These are phyloP conservation scores for Chaetomium sp. DNA, from an alignment of 2,329 filamentous ascomycete genomes.

Conservation along the genomic window DNA sequence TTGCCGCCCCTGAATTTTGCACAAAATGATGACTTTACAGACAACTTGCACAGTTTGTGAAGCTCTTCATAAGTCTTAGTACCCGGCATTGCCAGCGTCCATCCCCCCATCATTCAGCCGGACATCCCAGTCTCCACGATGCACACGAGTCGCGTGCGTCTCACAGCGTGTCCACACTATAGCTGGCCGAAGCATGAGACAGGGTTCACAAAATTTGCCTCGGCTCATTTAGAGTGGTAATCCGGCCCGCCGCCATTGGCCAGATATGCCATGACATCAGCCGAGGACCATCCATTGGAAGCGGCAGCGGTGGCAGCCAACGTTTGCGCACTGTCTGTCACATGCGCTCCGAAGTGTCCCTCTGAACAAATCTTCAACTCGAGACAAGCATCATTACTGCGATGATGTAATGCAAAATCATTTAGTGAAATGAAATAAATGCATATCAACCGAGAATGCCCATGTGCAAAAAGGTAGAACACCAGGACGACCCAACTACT, in stretches of 20 bases:
- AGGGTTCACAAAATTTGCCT: slow-evolving; percentile 20
- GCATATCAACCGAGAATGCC: not conserved
- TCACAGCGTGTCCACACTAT: not conserved
- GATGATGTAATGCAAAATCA: not conserved
- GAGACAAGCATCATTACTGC: not conserved
- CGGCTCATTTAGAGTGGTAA: slow-evolving; percentile 27
- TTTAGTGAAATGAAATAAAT: too few relatives aligned
- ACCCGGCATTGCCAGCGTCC: too few relatives aligned
- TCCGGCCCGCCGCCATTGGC: slow-evolving; percentile 25
- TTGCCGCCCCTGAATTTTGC: not conserved
- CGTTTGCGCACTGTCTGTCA: slow-evolving; percentile 21
- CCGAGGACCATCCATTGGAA: slow-evolving; percentile 19
- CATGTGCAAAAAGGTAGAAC: too few relatives aligned
- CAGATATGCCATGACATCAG: slow-evolving; percentile 33
- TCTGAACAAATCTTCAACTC: not conserved
- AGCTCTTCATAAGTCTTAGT: not conserved
- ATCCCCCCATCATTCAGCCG: too few relatives aligned
- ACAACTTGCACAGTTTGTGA: not conserved
- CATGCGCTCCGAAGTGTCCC: slow-evolving; percentile 18
- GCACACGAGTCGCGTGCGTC: slow-evolving; percentile 11
- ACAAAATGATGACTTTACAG: not conserved
- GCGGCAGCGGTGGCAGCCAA: not conserved
- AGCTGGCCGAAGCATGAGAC: not conserved
- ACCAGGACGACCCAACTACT: too few relatives aligned
- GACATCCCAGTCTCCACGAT: not conserved